A percentile compares a stretch with the other conserved stretches of the same genome.
phyloP scores from a whole-genome alignment of 768 basidiomycete genomes.

The Psilocybe azurescens region DNA sequence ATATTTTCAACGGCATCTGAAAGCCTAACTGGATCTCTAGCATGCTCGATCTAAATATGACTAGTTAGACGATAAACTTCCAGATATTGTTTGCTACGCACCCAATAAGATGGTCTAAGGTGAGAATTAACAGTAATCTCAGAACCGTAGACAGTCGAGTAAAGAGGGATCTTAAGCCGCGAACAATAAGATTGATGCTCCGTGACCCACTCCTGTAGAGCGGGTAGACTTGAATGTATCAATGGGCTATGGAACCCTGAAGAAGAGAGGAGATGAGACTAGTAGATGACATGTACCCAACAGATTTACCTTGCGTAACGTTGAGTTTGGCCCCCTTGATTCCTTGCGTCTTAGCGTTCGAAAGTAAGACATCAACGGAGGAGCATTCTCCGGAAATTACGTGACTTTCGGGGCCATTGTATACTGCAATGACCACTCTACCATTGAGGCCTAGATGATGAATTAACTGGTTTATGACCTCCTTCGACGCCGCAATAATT shows the following conservation, averaged over 20 bases:
- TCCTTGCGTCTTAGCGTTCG: constrained; percentile 20
- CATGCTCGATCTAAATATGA: constrained; percentile 30
- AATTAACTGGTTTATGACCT: constrained; percentile 16
- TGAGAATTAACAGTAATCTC: constrained; percentile 13
- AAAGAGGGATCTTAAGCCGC: constrained; percentile 23
- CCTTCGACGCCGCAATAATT: constrained; percentile 23
- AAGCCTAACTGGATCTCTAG: constrained; percentile 34
- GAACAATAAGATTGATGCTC: constrained; percentile 6
- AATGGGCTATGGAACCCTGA: constrained; percentile 36
- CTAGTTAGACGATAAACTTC: not conserved
- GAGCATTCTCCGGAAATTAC: constrained; percentile 28
- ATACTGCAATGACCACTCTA: constrained; percentile 29
- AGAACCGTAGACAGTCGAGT: constrained; percentile 27
- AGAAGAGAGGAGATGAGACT: not conserved
- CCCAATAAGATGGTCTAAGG: constrained; percentile 28
- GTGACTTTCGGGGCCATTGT: constrained; percentile 24
- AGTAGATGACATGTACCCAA: not conserved
- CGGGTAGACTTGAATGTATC: constrained; percentile 24
- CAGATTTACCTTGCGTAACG: constrained; percentile 30
- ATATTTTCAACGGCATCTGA: constrained; percentile 16
- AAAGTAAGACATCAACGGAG: constrained; percentile 22
- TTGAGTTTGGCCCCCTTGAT: constrained; percentile 24
- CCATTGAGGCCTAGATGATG: constrained; percentile 17
- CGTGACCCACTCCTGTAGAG: constrained; percentile 25
- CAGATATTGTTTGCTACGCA: constrained; percentile 7